Evolutionary conservation across 129 eudicot species (phyloP).

Genomic region (Chrysanthemum makinoi): DNA sequence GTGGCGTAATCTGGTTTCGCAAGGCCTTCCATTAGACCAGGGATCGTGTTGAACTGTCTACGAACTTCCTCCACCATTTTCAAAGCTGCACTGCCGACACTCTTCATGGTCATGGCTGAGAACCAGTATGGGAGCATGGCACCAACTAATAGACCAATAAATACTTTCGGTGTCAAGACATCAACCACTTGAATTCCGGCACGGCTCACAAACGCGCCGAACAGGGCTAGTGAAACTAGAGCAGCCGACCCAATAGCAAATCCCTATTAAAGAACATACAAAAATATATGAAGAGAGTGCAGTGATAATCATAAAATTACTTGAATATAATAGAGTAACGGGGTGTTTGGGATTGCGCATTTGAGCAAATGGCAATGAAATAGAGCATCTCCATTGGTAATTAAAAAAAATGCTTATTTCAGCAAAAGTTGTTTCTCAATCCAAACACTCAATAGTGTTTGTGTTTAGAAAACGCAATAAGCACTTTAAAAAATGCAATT

Average conservation of each 20-base stretch:
- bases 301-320: no score
- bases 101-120: slow-evolving; percentile 96
- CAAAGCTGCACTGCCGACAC: slow-evolving; percentile 88
- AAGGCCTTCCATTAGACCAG: slow-evolving; percentile 76
- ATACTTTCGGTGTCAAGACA: slow-evolving; percentile 79
- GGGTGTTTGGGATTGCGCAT: no score
- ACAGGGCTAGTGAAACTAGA: slow-evolving; percentile 70
- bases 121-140: slow-evolving; percentile 98
- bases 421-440: no score
- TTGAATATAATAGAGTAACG: no score
- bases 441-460: no score
- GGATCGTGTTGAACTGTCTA: slow-evolving; percentile 74
- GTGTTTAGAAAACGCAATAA: no score
- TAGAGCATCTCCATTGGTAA: no score
- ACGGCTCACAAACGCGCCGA: slow-evolving; percentile 89
- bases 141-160: slow-evolving; percentile 79
- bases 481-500: no score
- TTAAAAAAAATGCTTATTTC: no score
- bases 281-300: no score
- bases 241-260: slow-evolving; percentile 94
- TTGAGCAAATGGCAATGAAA: no score
- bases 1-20: slow-evolving; percentile 81
- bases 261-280: slow-evolving; percentile 37
- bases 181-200: slow-evolving; percentile 63
- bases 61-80: slow-evolving; percentile 92